Evolutionary conservation across 192 early-diverging fungal species (phyloP).

Genomic region (Phlyctochytrium bullatum): DNA sequence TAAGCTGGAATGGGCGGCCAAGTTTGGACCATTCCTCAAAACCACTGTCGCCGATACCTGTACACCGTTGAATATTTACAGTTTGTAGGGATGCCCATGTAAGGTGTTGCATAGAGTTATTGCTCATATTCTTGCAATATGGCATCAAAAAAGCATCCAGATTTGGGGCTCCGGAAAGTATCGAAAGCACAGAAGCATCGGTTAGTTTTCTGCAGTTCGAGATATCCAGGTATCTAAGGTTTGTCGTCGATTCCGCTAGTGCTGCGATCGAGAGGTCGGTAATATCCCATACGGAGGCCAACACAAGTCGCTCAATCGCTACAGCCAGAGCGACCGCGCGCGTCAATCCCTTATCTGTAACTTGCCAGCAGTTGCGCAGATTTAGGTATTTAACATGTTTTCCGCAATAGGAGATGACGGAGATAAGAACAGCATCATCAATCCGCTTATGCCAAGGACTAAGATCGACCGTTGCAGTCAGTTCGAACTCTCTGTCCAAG

Average conservation of each 20-base stretch:
- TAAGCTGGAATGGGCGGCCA: conserved; percentile 34
- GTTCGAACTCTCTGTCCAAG: conserved; percentile 31
- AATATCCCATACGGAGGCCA: conserved; percentile 70
- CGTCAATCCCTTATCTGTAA: conserved; percentile 60
- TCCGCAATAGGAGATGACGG: conserved; percentile 44
- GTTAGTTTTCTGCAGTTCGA: conserved; percentile 80
- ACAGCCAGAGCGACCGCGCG: conserved; percentile 38
- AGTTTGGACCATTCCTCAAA: conserved; percentile 48
- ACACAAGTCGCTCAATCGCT: conserved; percentile 45
- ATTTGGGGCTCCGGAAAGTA: conserved; percentile 44
- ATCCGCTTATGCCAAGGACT: conserved; percentile 58
- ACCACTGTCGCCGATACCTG: conserved; percentile 64
- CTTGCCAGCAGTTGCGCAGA: conserved; percentile 68
- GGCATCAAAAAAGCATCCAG: conserved; percentile 49
- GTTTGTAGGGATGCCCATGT: conserved; percentile 52
- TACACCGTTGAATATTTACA: conserved; percentile 74
- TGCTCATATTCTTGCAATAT: conserved; percentile 78
- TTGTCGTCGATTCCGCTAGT: conserved; percentile 40
- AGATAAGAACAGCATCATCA: conserved; percentile 41
- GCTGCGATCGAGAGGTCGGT: conserved; percentile 59
- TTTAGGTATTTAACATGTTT: conserved; percentile 42
- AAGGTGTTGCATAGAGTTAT: conserved; percentile 53
- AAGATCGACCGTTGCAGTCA: conserved; percentile 57
- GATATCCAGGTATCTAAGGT: conserved; percentile 59
- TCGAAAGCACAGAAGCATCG: conserved; percentile 51